Percentiles rank a stretch among this genome's conserved stretches.
Evolutionary conservation across 139 green algal species (phyloP).

Genomic region (Coelastrella sp.): DNA sequence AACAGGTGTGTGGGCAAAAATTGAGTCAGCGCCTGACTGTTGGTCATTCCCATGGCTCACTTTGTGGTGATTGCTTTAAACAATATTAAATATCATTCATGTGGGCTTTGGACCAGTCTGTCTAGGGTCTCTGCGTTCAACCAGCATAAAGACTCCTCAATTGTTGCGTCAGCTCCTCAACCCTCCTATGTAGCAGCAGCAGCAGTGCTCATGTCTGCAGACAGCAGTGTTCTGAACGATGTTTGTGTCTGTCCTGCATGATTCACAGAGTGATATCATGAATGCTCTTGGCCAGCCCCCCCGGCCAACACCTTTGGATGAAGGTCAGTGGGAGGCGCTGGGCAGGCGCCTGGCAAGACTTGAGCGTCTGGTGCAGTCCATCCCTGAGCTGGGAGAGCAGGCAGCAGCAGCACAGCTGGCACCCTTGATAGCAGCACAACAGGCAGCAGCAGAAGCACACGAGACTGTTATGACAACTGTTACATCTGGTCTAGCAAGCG

Average conservation of each 20-base stretch:
- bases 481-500: not conserved
- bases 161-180: too few species aligned
- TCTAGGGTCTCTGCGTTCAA: too few species aligned
- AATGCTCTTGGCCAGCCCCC: not conserved
- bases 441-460: conserved; percentile 18
- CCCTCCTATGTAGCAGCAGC: not conserved
- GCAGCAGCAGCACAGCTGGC: conserved; percentile 2
- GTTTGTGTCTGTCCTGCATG: too few species aligned
- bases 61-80: too few species aligned
- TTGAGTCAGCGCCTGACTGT: too few species aligned
- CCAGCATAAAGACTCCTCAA: too few species aligned
- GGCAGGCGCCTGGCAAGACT: conserved; percentile 58
- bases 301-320: conserved; percentile 33
- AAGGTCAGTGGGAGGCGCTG: conserved; percentile 68
- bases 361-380: conserved; percentile 56
- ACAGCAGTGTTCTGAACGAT: too few species aligned
- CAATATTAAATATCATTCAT: too few species aligned
- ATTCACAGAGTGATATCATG: conserved; percentile 18
- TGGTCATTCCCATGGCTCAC: too few species aligned
- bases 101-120: too few species aligned
- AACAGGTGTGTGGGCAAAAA: conserved; percentile 19
- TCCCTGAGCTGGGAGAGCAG: conserved; percentile 45
- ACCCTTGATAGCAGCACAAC: conserved; percentile 17
- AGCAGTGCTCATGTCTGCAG: too few species aligned
- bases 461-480: not conserved